phyloP scores from a whole-genome alignment of 768 basidiomycete genomes.

The Ramaria sp. region DNA sequence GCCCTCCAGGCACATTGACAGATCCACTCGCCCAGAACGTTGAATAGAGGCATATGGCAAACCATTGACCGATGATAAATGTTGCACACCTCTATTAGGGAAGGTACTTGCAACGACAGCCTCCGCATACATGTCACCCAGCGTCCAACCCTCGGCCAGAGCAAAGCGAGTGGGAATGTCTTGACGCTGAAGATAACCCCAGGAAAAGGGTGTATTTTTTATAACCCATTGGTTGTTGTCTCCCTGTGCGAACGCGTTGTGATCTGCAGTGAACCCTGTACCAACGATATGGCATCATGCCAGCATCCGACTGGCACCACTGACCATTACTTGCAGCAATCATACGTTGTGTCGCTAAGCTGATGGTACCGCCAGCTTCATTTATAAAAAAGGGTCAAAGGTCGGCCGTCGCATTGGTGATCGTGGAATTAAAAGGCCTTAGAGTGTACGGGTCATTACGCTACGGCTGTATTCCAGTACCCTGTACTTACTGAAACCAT shows the following conservation, averaged over 20 bases:
- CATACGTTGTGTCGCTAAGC: slow-evolving; percentile 10
- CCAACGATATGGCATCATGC: not conserved
- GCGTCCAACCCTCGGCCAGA: slow-evolving; percentile 11
- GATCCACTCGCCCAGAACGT: slow-evolving; percentile 10
- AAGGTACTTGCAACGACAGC: slow-evolving; percentile 7
- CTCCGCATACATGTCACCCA: slow-evolving; percentile 13
- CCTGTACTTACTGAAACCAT: slow-evolving; percentile 8
- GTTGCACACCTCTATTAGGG: slow-evolving; percentile 3
- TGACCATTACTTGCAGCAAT: slow-evolving; percentile 10
- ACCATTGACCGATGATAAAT: not conserved
- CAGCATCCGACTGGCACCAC: not conserved
- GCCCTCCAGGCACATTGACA: slow-evolving; percentile 11
- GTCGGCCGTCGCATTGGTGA: slow-evolving; percentile 3
- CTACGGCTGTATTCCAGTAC: not conserved
- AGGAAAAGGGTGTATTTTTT: slow-evolving; percentile 7
- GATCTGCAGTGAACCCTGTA: slow-evolving; percentile 6
- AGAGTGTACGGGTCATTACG: not conserved
- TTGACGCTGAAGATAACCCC: slow-evolving; percentile 8
- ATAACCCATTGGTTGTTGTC: slow-evolving; percentile 12
- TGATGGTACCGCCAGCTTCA: slow-evolving; percentile 6
- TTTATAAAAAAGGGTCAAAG: slow-evolving; percentile 11
- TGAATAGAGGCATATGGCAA: not conserved
- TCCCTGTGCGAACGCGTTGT: slow-evolving; percentile 8
- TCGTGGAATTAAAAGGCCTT: not conserved
- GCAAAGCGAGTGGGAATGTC: slow-evolving; percentile 12